Percentiles rank a stretch among this genome's conserved stretches.
Conservation (phyloP, 2,329 filamentous ascomycete species). For the Aspergillus pseudoglaucus region DNA sequence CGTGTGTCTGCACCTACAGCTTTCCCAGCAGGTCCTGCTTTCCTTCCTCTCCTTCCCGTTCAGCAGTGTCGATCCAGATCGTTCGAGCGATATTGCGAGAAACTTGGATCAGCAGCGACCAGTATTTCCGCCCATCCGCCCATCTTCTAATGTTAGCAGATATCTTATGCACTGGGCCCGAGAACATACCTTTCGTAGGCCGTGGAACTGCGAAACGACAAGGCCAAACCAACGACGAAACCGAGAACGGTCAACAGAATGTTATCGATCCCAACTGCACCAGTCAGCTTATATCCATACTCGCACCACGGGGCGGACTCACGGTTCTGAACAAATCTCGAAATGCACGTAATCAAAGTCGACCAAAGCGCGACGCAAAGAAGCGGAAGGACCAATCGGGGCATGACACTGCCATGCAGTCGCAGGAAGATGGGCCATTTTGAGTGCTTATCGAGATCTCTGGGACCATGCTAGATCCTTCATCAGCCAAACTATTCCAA, state of each 20-base stretch:
- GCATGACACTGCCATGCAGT: constrained; percentile 67
- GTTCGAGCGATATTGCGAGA: constrained; percentile 58
- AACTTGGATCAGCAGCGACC: constrained; percentile 52
- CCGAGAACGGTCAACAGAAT: constrained; percentile 68
- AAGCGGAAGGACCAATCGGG: constrained; percentile 67
- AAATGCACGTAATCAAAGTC: constrained; percentile 56
- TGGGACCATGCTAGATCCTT: constrained; percentile 41
- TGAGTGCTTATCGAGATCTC: constrained; percentile 65
- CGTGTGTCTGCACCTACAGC: constrained; percentile 34
- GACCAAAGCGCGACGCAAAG: constrained; percentile 59
- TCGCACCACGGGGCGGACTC: constrained; percentile 7
- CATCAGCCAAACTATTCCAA: not conserved
- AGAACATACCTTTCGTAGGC: constrained; percentile 60
- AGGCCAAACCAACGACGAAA: constrained; percentile 73
- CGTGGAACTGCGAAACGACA: constrained; percentile 70
- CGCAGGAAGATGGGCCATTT: constrained; percentile 71
- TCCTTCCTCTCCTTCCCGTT: constrained; percentile 51
- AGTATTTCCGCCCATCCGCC: constrained; percentile 58
- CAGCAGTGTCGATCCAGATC: constrained; percentile 72
- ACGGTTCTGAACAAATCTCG: constrained; percentile 39
- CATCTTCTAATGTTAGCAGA: constrained; percentile 32
- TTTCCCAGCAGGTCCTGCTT: constrained; percentile 67
- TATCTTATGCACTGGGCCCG: too few species aligned
- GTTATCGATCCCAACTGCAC: constrained; percentile 53
- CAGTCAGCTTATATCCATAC: not conserved